A percentile compares a stretch with the other conserved stretches of the same genome.
Conservation (phyloP, 1,284 basidiomycete species). For the Cerrena zonata region DNA sequence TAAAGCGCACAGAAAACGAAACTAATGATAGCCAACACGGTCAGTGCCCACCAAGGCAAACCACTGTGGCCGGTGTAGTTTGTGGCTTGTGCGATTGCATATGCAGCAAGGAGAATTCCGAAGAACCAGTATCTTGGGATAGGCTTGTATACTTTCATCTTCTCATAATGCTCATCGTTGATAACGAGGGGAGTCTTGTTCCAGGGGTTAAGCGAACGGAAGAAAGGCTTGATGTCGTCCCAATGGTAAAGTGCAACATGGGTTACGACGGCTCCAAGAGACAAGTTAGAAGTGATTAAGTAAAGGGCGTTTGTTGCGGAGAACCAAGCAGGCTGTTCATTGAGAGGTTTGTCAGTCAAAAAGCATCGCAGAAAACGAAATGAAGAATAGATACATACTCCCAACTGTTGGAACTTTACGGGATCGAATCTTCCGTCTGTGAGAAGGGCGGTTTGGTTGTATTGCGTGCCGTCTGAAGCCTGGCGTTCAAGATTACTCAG, state of each 20-base stretch:
- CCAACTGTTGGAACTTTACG: conserved; percentile 23
- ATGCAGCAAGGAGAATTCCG: conserved; percentile 36
- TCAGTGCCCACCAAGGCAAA: conserved; percentile 45
- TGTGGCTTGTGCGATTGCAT: conserved; percentile 41
- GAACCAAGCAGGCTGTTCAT: conserved; percentile 25
- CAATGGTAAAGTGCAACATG: conserved; percentile 29
- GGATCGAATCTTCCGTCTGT: conserved; percentile 27
- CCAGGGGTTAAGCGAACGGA: conserved; percentile 28
- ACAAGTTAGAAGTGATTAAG: conserved; percentile 27
- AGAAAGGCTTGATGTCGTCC: conserved; percentile 33
- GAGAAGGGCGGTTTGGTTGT: conserved; percentile 29
- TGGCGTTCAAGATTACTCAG: conserved; percentile 4
- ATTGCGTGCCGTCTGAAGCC: conserved; percentile 24
- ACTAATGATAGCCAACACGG: conserved; percentile 44
- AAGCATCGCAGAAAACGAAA: background rate
- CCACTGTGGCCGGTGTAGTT: conserved; percentile 49
- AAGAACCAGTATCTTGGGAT: conserved; percentile 63
- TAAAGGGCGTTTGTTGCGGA: conserved; percentile 27
- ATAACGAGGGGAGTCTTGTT: conserved; percentile 21
- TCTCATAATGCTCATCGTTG: conserved; percentile 38
- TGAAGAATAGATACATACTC: conserved; percentile 13
- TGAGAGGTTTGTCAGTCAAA: background rate
- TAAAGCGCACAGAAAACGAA: conserved; percentile 44
- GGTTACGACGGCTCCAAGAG: conserved; percentile 27
- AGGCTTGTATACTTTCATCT: conserved; percentile 57